These are phyloP conservation scores for Tagetes erecta DNA, from an alignment of 129 eudicot genomes.

Conservation along the genomic window DNA sequence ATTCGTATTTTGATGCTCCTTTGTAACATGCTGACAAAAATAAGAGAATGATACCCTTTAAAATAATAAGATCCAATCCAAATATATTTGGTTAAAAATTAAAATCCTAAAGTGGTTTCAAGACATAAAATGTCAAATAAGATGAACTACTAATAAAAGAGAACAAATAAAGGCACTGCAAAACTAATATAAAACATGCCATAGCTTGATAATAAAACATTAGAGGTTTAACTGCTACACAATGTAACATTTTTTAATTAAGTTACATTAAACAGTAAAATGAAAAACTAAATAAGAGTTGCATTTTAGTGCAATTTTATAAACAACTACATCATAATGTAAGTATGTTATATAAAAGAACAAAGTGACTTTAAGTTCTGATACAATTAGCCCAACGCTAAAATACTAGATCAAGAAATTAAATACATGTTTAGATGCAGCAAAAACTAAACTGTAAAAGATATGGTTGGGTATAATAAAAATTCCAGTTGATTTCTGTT, in stretches of 20 bases:
- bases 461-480: not conserved
- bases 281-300: no score
- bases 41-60: constrained; percentile 6
- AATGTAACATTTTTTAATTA: no score
- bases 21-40: constrained; percentile 3
- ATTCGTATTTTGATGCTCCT: constrained; percentile 23
- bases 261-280: no score
- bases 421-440: constrained; percentile 16
- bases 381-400: not conserved
- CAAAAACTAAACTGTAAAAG: constrained; percentile 16
- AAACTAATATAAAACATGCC: not conserved
- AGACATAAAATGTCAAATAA: not conserved
- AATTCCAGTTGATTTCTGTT: no score
- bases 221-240: not conserved
- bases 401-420: not conserved
- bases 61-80: constrained; percentile 21
- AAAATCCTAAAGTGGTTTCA: no score
- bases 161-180: no score
- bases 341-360: not conserved
- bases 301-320: not conserved
- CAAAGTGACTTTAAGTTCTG: not conserved
- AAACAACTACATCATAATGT: not conserved
- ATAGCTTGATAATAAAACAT: not conserved
- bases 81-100: not conserved
- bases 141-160: not conserved